Evolutionary conservation across 2,329 filamentous ascomycete genomes (phyloP), one percentile per base, ranked within the genome.

Genomic region (Colletotrichum chrysophilum): DNA sequence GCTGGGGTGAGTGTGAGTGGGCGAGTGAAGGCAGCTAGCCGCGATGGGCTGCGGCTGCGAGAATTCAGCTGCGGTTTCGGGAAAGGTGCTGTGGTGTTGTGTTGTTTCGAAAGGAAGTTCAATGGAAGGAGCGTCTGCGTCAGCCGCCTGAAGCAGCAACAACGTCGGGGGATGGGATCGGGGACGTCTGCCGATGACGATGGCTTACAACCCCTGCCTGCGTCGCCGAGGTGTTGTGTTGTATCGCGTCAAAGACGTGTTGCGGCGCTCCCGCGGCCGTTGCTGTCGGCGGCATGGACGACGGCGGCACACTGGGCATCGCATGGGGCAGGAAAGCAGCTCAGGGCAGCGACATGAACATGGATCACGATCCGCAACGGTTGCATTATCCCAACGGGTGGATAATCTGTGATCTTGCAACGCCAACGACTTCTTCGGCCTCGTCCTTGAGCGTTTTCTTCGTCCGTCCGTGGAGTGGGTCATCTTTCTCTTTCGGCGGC

Each of bases 41-140:
- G 26, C 34, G 66, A 28, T 24, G 65, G 34, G 43, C n/a, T 21
- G n/a, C 16, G 28, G 32, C 32, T 24, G 56, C 48, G 55, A 43
- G n/a, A 66, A 34, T 21, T 18, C 36, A 67, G 72, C 62, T 66
- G 73, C 56, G 32, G 72, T 71, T 52, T 66, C 67, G 66, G 72
- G 52, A 55, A 65, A 30, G 38, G 58, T 38, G 36, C 14, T 38
- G 36, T 38, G 16, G 16, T 21, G 14, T 28, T 21, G 58, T 30
- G 28, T 61, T 16, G 28, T 61, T 61, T 18, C 26, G 56, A 60
- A 60, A 32, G 24, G 14, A 24, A 21, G 12, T 61, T 73, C 13
- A 21, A 52, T 52, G 43, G 21, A 21, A 52, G 43, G 43, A 52
- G 43, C 43, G 52, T 55, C 13, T 56, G 71, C 61, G 58, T 12